Percentiles rank a stretch among this genome's conserved stretches.
Conservation (phyloP, 495 filamentous ascomycete genomes). For the Elaphomyces granulatus region DNA sequence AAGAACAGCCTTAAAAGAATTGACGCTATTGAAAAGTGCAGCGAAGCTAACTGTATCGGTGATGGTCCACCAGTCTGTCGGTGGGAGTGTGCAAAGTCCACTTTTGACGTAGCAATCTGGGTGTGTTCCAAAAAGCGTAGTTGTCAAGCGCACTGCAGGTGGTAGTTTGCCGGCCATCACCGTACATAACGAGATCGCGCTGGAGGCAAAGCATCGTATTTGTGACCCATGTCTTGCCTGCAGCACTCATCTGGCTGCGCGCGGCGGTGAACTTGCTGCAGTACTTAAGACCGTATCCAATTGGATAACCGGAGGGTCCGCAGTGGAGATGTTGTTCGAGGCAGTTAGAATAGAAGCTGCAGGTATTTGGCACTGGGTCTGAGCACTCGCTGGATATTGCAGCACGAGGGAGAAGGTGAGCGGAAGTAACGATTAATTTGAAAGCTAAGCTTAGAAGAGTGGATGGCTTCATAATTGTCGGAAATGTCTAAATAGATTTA, state of each 20-base stretch:
- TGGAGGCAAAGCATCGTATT: conserved; percentile 16
- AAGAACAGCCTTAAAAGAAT: conserved; percentile 10
- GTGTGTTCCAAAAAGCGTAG: conserved; percentile 12
- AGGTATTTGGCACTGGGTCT: conserved; percentile 9
- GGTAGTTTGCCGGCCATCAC: conserved; percentile 3
- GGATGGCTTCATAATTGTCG: too few relatives aligned
- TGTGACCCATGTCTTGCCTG: conserved; percentile 10
- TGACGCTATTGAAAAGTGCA: conserved; percentile 10
- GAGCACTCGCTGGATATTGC: too few relatives aligned
- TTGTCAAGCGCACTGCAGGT: conserved; percentile 7
- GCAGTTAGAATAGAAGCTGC: conserved; percentile 12
- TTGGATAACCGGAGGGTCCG: conserved; percentile 7
- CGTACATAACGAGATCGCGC: conserved; percentile 6
- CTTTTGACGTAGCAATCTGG: conserved; percentile 12
- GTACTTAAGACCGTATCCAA: conserved; percentile 13
- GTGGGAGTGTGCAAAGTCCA: conserved; percentile 11
- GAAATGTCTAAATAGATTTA: too few relatives aligned
- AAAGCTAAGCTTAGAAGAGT: too few relatives aligned
- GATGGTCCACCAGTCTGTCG: conserved; percentile 11
- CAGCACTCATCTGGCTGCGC: not conserved
- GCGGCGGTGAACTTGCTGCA: conserved; percentile 8
- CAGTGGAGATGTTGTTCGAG: conserved; percentile 8
- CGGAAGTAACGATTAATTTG: too few relatives aligned
- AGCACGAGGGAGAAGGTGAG: too few relatives aligned
- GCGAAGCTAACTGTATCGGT: conserved; percentile 10